phyloP scores from a whole-genome alignment of 805 yeast species.

The Wilhelminamyces savonicus region DNA sequence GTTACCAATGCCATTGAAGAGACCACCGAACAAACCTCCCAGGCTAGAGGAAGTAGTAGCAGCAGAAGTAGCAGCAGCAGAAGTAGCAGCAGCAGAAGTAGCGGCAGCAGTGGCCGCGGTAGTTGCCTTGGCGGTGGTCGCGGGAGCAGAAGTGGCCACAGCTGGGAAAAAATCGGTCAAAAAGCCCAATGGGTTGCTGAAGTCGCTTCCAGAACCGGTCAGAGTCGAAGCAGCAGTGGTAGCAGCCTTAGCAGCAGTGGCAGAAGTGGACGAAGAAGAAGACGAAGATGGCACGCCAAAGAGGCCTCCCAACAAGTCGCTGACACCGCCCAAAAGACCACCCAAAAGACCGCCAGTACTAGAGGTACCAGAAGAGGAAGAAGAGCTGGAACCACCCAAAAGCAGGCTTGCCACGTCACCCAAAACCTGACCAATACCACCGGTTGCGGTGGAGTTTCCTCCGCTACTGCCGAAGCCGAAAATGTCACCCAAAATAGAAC shows the following conservation, averaged over 20 bases:
- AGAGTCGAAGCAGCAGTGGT: slow-evolving; percentile 1
- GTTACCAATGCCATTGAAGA: background rate
- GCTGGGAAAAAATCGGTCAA: too few relatives aligned
- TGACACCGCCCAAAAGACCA: slow-evolving; percentile 2
- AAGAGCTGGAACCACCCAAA: slow-evolving; percentile 1
- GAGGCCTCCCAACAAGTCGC: background rate
- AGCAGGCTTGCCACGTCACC: slow-evolving; percentile 2
- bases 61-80: background rate
- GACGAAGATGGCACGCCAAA: background rate
- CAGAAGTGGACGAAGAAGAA: background rate
- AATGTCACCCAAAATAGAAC: slow-evolving; percentile 1
- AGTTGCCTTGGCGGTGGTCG: slow-evolving; percentile 1
- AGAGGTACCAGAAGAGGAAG: background rate
- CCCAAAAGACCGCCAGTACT: slow-evolving; percentile 3
- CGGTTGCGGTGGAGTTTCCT: background rate
- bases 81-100: background rate
- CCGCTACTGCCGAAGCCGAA: background rate
- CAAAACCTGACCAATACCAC: slow-evolving; percentile 5
- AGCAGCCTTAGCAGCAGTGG: background rate
- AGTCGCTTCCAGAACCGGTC: background rate
- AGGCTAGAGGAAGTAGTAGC: too few relatives aligned
- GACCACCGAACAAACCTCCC: too few relatives aligned
- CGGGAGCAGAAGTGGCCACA: too few relatives aligned
- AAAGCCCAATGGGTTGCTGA: slow-evolving; percentile 1
- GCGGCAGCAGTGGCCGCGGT: slow-evolving; percentile 3